These are phyloP conservation scores for Radiomyces spectabilis DNA, from an alignment of 192 early-diverging fungal species.

Conservation along the genomic window DNA sequence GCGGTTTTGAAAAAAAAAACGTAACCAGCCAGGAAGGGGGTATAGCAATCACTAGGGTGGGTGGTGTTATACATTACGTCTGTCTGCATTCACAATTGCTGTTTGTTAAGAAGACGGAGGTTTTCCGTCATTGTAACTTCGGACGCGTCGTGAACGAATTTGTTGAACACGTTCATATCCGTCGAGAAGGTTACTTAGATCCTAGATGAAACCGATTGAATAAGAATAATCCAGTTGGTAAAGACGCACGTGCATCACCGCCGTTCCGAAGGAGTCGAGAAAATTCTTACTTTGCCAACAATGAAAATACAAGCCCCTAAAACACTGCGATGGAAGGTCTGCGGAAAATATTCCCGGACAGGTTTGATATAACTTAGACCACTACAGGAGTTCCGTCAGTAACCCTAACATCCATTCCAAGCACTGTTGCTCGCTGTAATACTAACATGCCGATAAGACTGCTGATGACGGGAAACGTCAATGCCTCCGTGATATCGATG, in stretches of 20 bases:
- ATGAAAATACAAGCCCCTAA: slow-evolving; percentile 26
- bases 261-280: background rate
- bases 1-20: too few relatives aligned
- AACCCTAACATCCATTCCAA: background rate
- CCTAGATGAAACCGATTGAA: too few relatives aligned
- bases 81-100: too few relatives aligned
- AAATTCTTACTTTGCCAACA: slow-evolving; percentile 15
- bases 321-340: slow-evolving; percentile 24
- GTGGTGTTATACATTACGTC: too few relatives aligned
- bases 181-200: background rate
- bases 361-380: slow-evolving; percentile 1
- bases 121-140: background rate
- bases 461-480: slow-evolving; percentile 55
- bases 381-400: background rate
- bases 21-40: too few relatives aligned
- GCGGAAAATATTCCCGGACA: slow-evolving; percentile 14
- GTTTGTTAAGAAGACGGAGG: too few relatives aligned
- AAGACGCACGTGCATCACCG: background rate
- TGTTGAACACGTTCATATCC: background rate
- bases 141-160: background rate
- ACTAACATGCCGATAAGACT: slow-evolving; percentile 47
- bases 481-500: slow-evolving; percentile 52
- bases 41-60: too few relatives aligned
- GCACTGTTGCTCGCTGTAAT: background rate
- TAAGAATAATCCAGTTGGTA: too few relatives aligned